Conservation (phyloP, 2,329 filamentous ascomycete species). For the Colletotrichum navitas region DNA sequence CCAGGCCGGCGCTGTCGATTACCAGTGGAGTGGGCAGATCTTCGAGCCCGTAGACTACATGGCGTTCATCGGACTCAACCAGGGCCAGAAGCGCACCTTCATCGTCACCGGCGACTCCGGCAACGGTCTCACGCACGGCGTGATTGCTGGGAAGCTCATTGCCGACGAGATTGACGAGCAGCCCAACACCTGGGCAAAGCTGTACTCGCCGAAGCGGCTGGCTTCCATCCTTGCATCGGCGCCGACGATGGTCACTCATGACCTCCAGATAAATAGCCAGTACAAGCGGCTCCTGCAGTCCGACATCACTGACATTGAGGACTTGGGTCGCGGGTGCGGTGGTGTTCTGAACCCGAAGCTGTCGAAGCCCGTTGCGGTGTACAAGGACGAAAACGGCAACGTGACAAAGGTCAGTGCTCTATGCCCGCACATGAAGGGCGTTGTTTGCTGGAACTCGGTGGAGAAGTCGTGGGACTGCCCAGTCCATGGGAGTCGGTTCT, state of each 20-base stretch:
- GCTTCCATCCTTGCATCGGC: constrained; percentile 59
- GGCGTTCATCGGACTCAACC: constrained; percentile 68
- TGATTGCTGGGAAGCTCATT: constrained; percentile 64
- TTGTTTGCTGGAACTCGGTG: constrained; percentile 67
- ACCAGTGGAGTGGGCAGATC: constrained; percentile 69
- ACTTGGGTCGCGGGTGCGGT: constrained; percentile 61
- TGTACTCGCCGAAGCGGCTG: constrained; percentile 65
- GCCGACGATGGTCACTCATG: constrained; percentile 61
- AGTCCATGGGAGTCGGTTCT: constrained; percentile 58
- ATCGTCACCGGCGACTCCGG: constrained; percentile 69
- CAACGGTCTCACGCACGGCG: constrained; percentile 68
- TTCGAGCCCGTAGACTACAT: constrained; percentile 67
- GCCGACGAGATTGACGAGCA: constrained; percentile 65
- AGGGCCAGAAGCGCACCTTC: constrained; percentile 63
- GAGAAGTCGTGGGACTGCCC: constrained; percentile 70
- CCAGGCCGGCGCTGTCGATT: constrained; percentile 62
- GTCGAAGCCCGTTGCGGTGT: constrained; percentile 64
- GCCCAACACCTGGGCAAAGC: constrained; percentile 61
- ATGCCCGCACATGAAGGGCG: constrained; percentile 68
- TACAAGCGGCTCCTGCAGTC: constrained; percentile 67
- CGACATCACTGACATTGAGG: constrained; percentile 69
- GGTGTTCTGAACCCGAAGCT: constrained; percentile 64
- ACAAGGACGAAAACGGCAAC: constrained; percentile 66
- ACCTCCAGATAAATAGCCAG: constrained; percentile 66
- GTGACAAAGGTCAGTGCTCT: constrained; percentile 65